phyloP scores from a whole-genome alignment of 148 eudicot genomes.

The Talinum fruticosum region DNA sequence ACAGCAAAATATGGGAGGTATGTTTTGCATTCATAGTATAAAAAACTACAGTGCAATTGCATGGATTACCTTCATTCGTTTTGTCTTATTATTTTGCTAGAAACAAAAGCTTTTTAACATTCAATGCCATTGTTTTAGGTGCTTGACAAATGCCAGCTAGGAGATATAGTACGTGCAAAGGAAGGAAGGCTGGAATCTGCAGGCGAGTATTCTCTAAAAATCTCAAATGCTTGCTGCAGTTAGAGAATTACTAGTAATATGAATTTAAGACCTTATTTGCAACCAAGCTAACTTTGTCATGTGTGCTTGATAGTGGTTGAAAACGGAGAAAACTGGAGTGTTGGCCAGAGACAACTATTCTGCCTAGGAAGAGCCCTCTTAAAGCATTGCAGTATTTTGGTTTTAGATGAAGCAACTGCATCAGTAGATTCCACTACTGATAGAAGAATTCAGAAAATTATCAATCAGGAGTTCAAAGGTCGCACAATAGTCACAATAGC shows the following conservation, averaged over 20 bases:
- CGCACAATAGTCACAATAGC: conserved; percentile 92
- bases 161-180: conserved; percentile 67
- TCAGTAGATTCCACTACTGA: conserved; percentile 97
- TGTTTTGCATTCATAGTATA: not conserved
- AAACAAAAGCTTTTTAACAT: not conserved
- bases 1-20: conserved; percentile 87
- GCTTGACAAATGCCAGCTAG: conserved; percentile 87
- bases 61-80: not conserved
- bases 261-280: not conserved
- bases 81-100: not conserved
- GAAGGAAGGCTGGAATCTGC: conserved; percentile 67
- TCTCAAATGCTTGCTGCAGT: not conserved
- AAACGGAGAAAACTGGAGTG: conserved; percentile 98
- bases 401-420: conserved; percentile 97
- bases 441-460: conserved; percentile 72
- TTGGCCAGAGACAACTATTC: conserved; percentile 91
- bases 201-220: conserved; percentile 37
- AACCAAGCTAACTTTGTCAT: conserved; percentile 16
- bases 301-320: conserved; percentile 62
- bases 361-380: conserved; percentile 93
- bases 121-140: conserved; percentile 41
- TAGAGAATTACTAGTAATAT: not conserved
- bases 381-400: conserved; percentile 73
- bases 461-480: conserved; percentile 71
- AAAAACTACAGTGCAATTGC: not conserved